Percentiles rank a stretch among this genome's conserved stretches.
These are phyloP conservation scores for Hymenoscyphus fraxineus DNA, from an alignment of 2,329 filamentous ascomycete genomes.

Conservation along the genomic window DNA sequence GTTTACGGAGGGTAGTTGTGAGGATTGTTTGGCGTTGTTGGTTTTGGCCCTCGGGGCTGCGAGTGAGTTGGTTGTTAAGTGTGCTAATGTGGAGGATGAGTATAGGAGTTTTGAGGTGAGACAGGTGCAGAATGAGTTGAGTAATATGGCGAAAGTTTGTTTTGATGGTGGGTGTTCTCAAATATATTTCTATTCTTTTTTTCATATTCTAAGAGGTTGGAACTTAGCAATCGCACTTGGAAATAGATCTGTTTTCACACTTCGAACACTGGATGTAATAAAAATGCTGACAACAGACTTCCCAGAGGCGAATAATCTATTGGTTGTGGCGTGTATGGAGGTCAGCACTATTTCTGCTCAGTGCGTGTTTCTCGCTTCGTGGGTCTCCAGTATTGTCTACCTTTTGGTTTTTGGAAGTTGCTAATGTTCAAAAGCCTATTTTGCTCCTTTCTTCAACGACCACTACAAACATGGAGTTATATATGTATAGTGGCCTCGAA, in stretches of 20 bases:
- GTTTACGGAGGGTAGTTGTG: slow-evolving; percentile 23
- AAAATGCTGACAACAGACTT: too few species aligned
- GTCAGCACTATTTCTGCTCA: slow-evolving; percentile 46
- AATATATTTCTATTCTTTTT: too few species aligned
- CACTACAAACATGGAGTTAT: slow-evolving; percentile 51
- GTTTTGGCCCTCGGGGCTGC: slow-evolving; percentile 44
- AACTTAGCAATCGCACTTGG: too few species aligned
- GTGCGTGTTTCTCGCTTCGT: slow-evolving; percentile 50
- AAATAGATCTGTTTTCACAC: too few species aligned
- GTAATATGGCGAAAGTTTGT: slow-evolving; percentile 25
- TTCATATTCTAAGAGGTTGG: too few species aligned
- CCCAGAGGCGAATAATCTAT: slow-evolving; percentile 40
- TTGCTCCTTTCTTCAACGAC: slow-evolving; percentile 47
- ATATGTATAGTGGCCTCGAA: slow-evolving; percentile 47
- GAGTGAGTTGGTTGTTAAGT: slow-evolving; percentile 16
- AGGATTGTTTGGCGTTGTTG: slow-evolving; percentile 44
- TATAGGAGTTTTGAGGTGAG: slow-evolving; percentile 17
- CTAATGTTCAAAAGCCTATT: slow-evolving; percentile 39
- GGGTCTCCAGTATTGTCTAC: slow-evolving; percentile 19
- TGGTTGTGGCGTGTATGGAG: slow-evolving; percentile 45
- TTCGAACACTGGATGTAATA: too few species aligned
- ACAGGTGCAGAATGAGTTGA: slow-evolving; percentile 22
- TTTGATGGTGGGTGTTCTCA: slow-evolving; percentile 17
- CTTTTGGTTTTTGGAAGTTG: not conserved
- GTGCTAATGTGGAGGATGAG: slow-evolving; percentile 12